Base-by-base conservation (phyloP, 1,284 basidiomycete genomes). In the Boletus sp. region DNA sequence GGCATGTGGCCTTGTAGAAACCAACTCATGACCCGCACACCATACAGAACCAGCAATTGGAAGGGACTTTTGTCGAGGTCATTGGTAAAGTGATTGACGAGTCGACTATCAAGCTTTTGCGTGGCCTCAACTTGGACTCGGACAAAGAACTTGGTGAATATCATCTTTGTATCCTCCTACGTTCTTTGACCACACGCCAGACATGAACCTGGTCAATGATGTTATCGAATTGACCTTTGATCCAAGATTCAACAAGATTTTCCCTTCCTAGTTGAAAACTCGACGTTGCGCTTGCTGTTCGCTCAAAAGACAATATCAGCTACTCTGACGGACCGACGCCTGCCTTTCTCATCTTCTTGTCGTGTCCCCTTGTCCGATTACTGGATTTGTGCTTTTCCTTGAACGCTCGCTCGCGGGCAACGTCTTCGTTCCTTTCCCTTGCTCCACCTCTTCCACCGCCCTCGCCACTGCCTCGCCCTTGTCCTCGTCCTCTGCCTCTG, bases 361-460 rank as follows among this genome's bases (percentile, higher is more conserved):
- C 90, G 65, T 89, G 87, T 1, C 88, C 90, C 52, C 86, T 76
- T 71, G 87, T 90, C 27, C 90, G 79, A 65, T 85, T 79, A 65
- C 84, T 84, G 65, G 90, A 90, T 73, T 90, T 91, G 69, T 88
- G 83, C 71, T 83, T 87, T 65, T 90, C 87, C 68, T 91, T 91
- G 80, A 80, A 84, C 3, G 86, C 85, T 55, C 85, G 79, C 53
- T 85, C 87, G 33, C 78, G 77, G 13, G 81, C 77, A 52, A 60
- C 40, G 9, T 61, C 56, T 38, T 61, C 53, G 5, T 59, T 67
- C 1, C 67, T 72, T 21, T 64, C 69, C 1, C 77, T 75, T 9
- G 74, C 71, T 3, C 75, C 72, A 7, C 77, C 73, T 38, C 75
- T 68, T 1, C 80, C 74, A 13, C 79, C 70, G 17, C 77, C 69